Conservation (phyloP, 257 asterid genomes). For the Fraxinus quadrangulata region DNA sequence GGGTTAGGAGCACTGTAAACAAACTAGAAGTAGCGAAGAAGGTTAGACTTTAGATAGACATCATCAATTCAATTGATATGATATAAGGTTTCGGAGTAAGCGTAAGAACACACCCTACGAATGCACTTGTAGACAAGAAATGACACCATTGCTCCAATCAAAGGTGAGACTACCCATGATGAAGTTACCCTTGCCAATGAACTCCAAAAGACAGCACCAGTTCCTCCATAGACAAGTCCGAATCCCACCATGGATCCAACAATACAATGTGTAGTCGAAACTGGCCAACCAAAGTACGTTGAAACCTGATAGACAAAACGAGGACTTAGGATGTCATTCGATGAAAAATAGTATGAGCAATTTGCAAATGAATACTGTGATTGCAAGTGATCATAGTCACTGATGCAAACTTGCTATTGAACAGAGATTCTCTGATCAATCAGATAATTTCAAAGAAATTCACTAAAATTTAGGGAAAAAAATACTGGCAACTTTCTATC, state of each 20-base stretch:
- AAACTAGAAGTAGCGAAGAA: constrained; percentile 56
- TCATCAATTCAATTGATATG: neutral
- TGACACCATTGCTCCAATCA: constrained; percentile 75
- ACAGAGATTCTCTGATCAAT: too few species aligned
- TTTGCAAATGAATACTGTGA: too few species aligned
- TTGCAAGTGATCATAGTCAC: too few species aligned
- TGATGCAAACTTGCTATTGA: too few species aligned
- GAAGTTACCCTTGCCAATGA: constrained; percentile 84
- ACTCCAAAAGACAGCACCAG: constrained; percentile 92
- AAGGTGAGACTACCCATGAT: constrained; percentile 93
- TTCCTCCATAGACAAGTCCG: constrained; percentile 84
- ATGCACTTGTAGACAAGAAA: constrained; percentile 90
- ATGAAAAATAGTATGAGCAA: neutral
- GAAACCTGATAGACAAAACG: constrained; percentile 58
- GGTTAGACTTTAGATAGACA: constrained; percentile 31
- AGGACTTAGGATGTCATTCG: neutral
- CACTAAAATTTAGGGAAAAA: neutral
- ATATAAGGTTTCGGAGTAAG: neutral
- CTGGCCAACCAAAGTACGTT: constrained; percentile 94
- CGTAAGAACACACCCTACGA: constrained; percentile 63
- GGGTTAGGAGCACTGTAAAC: constrained; percentile 98
- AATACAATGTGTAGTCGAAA: constrained; percentile 90
- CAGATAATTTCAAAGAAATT: neutral
- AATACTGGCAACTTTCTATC: neutral
- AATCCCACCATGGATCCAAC: constrained; percentile 99